phyloP scores from a whole-genome alignment of 169 alveolate genomes.

The Cryptosporidium felis region DNA sequence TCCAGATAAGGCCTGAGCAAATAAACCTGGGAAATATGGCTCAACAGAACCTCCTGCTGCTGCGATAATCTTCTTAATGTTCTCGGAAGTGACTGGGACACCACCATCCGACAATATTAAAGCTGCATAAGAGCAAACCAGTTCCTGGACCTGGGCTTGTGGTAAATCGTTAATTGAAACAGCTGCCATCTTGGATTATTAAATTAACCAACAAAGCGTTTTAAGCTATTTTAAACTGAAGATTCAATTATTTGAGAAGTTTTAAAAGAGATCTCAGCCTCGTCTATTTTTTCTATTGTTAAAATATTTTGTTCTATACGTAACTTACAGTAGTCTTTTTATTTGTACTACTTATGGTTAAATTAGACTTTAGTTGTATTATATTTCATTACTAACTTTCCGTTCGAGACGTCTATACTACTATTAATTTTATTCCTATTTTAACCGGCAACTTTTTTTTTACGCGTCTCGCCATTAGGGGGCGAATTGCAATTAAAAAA shows the following conservation, averaged over 20 bases:
- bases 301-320: too few species aligned
- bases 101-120: conserved; percentile 57
- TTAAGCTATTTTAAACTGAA: conserved; percentile 58
- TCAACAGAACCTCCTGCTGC: conserved; percentile 70
- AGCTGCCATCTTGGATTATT: conserved; percentile 73
- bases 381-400: too few species aligned
- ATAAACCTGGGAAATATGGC: conserved; percentile 63
- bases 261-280: background rate
- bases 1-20: conserved; percentile 65
- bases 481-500: too few species aligned
- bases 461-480: too few species aligned
- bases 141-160: conserved; percentile 51
- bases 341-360: too few species aligned
- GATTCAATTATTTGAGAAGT: background rate
- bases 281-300: too few species aligned
- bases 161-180: conserved; percentile 47
- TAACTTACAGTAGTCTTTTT: too few species aligned
- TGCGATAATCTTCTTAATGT: conserved; percentile 53
- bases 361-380: too few species aligned
- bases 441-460: too few species aligned
- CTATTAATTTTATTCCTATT: too few species aligned
- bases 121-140: conserved; percentile 66
- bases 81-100: conserved; percentile 51
- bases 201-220: conserved; percentile 71
- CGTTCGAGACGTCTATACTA: too few species aligned